These are phyloP conservation scores for Hypoxylon rubiginosum DNA, from an alignment of 2,329 filamentous ascomycete species.

Conservation along the genomic window DNA sequence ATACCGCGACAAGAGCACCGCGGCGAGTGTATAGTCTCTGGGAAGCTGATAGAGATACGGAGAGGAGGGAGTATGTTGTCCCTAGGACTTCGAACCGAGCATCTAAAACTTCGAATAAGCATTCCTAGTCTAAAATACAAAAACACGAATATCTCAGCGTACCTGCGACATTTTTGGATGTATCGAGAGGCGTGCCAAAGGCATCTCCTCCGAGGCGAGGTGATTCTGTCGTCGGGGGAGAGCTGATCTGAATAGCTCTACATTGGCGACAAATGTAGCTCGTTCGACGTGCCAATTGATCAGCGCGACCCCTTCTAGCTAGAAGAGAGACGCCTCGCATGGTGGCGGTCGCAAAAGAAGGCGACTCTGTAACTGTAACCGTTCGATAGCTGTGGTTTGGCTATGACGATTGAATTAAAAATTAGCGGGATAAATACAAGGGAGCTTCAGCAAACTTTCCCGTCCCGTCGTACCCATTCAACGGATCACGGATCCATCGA, in stretches of 20 bases:
- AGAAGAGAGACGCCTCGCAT: conserved; percentile 50
- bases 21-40: conserved; percentile 93
- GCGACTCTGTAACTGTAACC: conserved; percentile 1
- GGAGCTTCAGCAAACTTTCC: conserved; percentile 1
- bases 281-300: conserved; percentile 42
- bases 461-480: neutral
- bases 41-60: conserved; percentile 91
- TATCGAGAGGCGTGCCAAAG: conserved; percentile 64
- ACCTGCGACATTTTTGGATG: conserved; percentile 66
- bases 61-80: conserved; percentile 91
- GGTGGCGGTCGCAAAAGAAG: conserved; percentile 28
- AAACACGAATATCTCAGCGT: conserved; percentile 40
- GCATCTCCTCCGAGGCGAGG: conserved; percentile 66
- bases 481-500: conserved; percentile 14
- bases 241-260: conserved; percentile 73
- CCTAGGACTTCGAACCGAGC: conserved; percentile 95
- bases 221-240: conserved; percentile 69
- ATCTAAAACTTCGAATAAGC: conserved; percentile 67
- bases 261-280: conserved; percentile 67
- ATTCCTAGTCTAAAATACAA: neutral
- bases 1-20: conserved; percentile 90
- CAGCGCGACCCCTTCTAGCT: conserved; percentile 43
- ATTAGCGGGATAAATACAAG: conserved; percentile 9
- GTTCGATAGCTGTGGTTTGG: conserved; percentile 14
- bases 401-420: conserved; percentile 35